Base-by-base conservation (phyloP, 2,329 filamentous ascomycete species). In the Pseudopithomyces maydicus region DNA sequence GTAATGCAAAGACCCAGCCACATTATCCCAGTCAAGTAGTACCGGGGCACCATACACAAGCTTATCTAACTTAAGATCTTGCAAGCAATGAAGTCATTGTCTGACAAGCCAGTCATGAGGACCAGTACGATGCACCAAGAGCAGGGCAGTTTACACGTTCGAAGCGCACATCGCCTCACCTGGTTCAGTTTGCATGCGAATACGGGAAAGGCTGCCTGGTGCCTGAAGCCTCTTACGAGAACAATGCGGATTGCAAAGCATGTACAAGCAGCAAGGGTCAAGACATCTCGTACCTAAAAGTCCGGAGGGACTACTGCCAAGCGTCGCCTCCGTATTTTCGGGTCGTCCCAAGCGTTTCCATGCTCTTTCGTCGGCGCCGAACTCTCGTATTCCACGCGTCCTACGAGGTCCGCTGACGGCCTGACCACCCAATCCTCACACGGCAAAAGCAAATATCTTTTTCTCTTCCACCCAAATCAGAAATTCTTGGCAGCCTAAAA, bases 401-500 rank as follows among this genome's bases (percentile, higher is more conserved):
- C n/a, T 33, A 22, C 52, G 35, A n/a, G 43, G 26, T 45, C 44
- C 38, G 36, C 36, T 51, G 35, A 41, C 38, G 19, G 7, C 46
- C n/a, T 15, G 38, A 17, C 7, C 38, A 39, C 48, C 39, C 45
- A 23, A 50, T 29, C 38, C 38, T 38, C 29, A 43, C 26, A 15
- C 53, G 11, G 17, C 12, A 46, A 17, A 38, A 38, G 43, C 44
- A 26, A 41, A 41, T 20, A 32, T 20, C 12, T n/a, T 33, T 33
- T 26, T 35, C n/a, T 38, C 38, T 26, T 15, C 5, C 42, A 38
- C 45, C 20, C 14, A 20, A 49, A 12, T 11, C n/a, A 20, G 20
- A 11, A 6, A 10, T 1, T 38, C 45, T 55, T 55, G 53, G 53
- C 53, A 55, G 20, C 32, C 53, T 55, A 55, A 55, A 55, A 19